Evolutionary conservation across 345 rosid genomes (phyloP).

Genomic region (Salix koriyanagi): DNA sequence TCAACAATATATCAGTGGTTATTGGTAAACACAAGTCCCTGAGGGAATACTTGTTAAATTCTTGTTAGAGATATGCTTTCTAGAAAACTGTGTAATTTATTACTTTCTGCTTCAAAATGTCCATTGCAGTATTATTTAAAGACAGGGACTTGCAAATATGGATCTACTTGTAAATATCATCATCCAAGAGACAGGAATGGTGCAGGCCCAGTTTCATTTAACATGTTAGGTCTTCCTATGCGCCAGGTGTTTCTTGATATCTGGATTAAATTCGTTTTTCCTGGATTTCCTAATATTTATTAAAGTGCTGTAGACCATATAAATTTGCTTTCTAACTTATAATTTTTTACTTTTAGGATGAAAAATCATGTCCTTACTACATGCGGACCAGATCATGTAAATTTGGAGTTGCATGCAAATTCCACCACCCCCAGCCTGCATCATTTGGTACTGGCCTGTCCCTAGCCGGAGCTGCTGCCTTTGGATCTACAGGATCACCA

Average conservation of each 20-base stretch:
- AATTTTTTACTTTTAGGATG: slow-evolving; percentile 42
- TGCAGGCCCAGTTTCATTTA: slow-evolving; percentile 70
- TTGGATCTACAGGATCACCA: slow-evolving; percentile 38
- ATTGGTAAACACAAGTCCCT: neutral
- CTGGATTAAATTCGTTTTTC: neutral
- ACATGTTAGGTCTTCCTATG: slow-evolving; percentile 68
- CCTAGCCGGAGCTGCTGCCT: slow-evolving; percentile 36
- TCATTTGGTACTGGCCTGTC: slow-evolving; percentile 30
- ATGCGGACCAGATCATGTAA: slow-evolving; percentile 72
- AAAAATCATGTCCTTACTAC: slow-evolving; percentile 73
- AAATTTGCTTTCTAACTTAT: neutral
- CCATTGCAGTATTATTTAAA: slow-evolving; percentile 60
- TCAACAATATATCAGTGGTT: neutral
- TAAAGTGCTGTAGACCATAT: neutral
- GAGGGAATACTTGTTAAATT: neutral
- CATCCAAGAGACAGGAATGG: slow-evolving; percentile 88
- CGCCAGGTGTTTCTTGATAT: slow-evolving; percentile 46
- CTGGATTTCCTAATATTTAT: neutral
- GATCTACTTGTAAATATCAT: slow-evolving; percentile 76
- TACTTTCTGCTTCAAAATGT: neutral
- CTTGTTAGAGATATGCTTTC: neutral
- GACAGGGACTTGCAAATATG: slow-evolving; percentile 88
- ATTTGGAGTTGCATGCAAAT: slow-evolving; percentile 76
- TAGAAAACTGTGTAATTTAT: slow-evolving; percentile 1
- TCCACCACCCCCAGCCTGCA: slow-evolving; percentile 79